Evolutionary conservation across 2,329 filamentous ascomycete genomes (phyloP).

Genomic region (Alternaria tenuissima): DNA sequence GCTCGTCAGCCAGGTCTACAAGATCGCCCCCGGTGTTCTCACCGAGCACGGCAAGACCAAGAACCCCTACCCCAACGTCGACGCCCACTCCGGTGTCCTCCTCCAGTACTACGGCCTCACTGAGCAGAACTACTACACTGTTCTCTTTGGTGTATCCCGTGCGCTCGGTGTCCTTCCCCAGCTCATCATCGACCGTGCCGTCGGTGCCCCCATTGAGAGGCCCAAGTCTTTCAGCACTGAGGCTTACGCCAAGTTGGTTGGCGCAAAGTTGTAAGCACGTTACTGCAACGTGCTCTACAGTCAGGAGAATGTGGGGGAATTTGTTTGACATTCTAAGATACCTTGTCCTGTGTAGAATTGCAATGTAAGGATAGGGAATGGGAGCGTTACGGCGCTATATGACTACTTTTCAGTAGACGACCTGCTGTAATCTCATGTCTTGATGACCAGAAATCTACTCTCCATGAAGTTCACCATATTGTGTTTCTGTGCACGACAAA

Average conservation of each 20-base stretch:
- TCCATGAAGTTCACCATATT: conserved; percentile 1
- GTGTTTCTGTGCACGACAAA: neutral
- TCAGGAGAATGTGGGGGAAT: conserved; percentile 24
- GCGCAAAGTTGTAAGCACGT: conserved; percentile 80
- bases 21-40: conserved; percentile 96
- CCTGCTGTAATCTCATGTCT: conserved; percentile 38
- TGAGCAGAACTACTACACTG: conserved; percentile 99
- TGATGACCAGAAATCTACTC: conserved; percentile 22
- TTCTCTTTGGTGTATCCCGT: conserved; percentile 98
- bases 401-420: conserved; percentile 39
- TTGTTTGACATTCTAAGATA: conserved; percentile 35
- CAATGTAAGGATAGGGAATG: conserved; percentile 44
- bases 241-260: conserved; percentile 91
- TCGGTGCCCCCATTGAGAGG: conserved; percentile 96
- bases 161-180: conserved; percentile 98
- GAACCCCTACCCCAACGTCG: conserved; percentile 99
- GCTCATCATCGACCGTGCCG: conserved; percentile 98
- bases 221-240: conserved; percentile 99
- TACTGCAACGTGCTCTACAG: conserved; percentile 10
- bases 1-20: conserved; percentile 99
- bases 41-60: conserved; percentile 99
- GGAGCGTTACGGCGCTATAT: conserved; percentile 41
- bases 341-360: conserved; percentile 48
- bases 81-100: conserved; percentile 98
- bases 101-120: conserved; percentile 99